Evolutionary conservation across 108 stramenopile genomes (phyloP), one percentile per base, ranked within the genome.

Genomic region (Stephanodiscus triporus): DNA sequence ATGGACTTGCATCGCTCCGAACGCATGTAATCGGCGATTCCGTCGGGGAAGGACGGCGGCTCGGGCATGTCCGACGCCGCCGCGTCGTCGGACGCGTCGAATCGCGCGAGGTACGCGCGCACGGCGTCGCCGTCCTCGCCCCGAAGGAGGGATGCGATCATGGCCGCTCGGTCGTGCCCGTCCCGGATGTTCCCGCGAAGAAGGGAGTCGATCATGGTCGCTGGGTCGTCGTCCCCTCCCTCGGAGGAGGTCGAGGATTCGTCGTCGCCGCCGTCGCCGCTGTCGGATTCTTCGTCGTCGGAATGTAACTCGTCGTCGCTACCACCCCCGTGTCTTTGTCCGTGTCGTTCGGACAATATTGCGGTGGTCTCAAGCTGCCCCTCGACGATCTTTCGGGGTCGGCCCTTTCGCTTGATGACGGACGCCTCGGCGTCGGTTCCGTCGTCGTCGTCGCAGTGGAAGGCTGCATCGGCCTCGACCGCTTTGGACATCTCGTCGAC

Each of bases 1-100:
- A 95, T 87, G 30, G 79, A 68, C 56, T 82, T 61, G 68, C 86
- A 84, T 9, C 53, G 30, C 26, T 58, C 75, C n/a, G 70, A 72
- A 9, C 22, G 48, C 1, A 83, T 34, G 58, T 73, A 83, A 17
- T 78, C 68, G 24, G 78, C 78, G 66, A 75, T 80, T 61, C 63
- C 78, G 26, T 73, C 60, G 2, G 77, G 77, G 38, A 78, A 78
- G 0, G 70, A 32, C 9, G 77, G 77, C 24, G 77, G 77, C 30
- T 32, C 26, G 9, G 77, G 77, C 70, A 78, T 67, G 10, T 55
- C n/a, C n/a, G n/a, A n/a, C n/a, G n/a, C n/a, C n/a, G n/a, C n/a
- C n/a, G n/a, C 51, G 20, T 69, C 53, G 42, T 70, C 51, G 43
- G 66, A 70, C 8, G 77, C 61, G 34, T 69, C 63, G 49, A 71